phyloP scores from a whole-genome alignment of 2,329 filamentous ascomycete species.

The Exophiala aquamarina region DNA sequence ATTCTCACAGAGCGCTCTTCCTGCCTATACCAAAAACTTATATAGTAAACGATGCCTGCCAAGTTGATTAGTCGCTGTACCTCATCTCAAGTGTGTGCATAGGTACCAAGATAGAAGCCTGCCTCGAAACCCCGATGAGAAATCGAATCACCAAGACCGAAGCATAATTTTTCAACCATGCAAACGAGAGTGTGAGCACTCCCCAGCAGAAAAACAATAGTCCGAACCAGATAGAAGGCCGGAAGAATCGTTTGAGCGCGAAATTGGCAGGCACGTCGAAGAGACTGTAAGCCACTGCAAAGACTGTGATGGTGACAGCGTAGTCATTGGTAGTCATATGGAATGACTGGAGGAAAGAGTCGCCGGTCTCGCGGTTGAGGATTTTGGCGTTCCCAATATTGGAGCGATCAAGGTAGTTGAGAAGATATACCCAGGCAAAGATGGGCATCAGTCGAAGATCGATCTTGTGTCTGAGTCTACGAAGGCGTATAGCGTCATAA shows the following conservation, averaged over 20 bases:
- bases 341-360: constrained; percentile 63
- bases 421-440: too few species aligned
- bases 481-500: too few species aligned
- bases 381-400: constrained; percentile 36
- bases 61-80: too few species aligned
- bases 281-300: constrained; percentile 33
- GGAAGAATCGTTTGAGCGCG: constrained; percentile 27
- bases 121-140: constrained; percentile 51
- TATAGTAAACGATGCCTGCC: constrained; percentile 46
- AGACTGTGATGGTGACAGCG: constrained; percentile 44
- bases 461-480: too few species aligned
- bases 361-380: constrained; percentile 46
- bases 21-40: constrained; percentile 56
- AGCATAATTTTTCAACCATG: constrained; percentile 36
- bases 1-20: constrained; percentile 60
- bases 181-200: constrained; percentile 14
- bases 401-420: constrained; percentile 33
- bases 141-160: constrained; percentile 48
- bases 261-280: constrained; percentile 31
- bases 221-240: constrained; percentile 23
- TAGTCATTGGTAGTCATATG: constrained; percentile 52
- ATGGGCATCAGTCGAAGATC: too few species aligned
- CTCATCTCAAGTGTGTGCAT: too few species aligned
- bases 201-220: constrained; percentile 24
- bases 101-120: constrained; percentile 40